phyloP scores from a whole-genome alignment of 805 yeast species.

The Kazachstania bromeliacearum region DNA sequence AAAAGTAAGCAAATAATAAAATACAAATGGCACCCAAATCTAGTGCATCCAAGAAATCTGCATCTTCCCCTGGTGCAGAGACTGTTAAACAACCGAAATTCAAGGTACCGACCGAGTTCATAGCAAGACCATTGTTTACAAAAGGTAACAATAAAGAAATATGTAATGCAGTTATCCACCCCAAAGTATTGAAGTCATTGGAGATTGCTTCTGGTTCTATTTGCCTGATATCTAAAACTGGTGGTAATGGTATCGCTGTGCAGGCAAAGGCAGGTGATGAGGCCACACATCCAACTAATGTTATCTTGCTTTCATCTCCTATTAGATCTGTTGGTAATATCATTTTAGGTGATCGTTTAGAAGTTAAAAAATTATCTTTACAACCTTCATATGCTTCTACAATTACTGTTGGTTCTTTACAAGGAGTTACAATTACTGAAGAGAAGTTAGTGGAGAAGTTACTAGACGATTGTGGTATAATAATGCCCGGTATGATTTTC shows the following conservation, averaged over 20 bases:
- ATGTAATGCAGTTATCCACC: conserved; percentile 34
- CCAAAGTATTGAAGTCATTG: conserved; percentile 37
- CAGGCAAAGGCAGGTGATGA: conserved; percentile 33
- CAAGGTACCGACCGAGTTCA: conserved; percentile 32
- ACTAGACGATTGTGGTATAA: conserved; percentile 46
- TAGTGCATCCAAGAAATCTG: conserved; percentile 19
- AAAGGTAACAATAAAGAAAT: conserved; percentile 24
- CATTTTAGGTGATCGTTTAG: conserved; percentile 42
- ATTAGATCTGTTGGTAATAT: conserved; percentile 36
- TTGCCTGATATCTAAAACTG: conserved; percentile 37
- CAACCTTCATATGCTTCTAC: conserved; percentile 42
- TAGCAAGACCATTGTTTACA: conserved; percentile 30
- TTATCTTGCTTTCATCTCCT: conserved; percentile 41
- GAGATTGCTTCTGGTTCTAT: conserved; percentile 40
- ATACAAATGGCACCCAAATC: conserved; percentile 24
- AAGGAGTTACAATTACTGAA: conserved; percentile 12
- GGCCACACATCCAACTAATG: conserved; percentile 26
- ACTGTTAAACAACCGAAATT: conserved; percentile 20
- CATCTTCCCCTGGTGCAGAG: conserved; percentile 12
- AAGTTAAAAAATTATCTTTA: conserved; percentile 35
- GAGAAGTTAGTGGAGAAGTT: conserved; percentile 34
- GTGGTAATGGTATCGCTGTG: conserved; percentile 40
- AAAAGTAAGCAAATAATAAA: background rate
- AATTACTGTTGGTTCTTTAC: conserved; percentile 28
- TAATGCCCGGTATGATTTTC: conserved; percentile 47